phyloP scores from a whole-genome alignment of 441 rosid genomes.

The Croton laevigatus region DNA sequence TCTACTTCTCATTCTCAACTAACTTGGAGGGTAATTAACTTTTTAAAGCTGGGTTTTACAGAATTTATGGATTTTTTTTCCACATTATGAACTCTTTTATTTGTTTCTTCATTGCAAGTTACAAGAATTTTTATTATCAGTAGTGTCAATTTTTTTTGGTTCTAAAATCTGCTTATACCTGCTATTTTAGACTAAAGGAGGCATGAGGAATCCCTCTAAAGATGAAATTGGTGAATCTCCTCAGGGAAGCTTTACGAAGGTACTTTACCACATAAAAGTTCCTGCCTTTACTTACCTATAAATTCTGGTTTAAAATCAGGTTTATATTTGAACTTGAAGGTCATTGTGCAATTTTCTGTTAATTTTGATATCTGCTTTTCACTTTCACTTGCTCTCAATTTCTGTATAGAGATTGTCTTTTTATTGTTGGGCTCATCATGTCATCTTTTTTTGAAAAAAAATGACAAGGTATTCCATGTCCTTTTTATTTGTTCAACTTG shows the following conservation, averaged over 20 bases:
- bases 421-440: background rate
- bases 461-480: background rate
- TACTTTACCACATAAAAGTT: conserved; percentile 10
- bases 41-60: background rate
- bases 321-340: background rate
- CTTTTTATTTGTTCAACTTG: too few species aligned
- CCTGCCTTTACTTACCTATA: background rate
- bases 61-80: background rate
- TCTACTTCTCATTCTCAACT: conserved; percentile 34
- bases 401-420: background rate
- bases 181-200: conserved; percentile 47
- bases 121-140: background rate
- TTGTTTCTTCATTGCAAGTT: background rate
- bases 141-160: background rate
- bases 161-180: conserved; percentile 13
- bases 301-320: too few species aligned
- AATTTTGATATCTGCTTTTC: background rate
- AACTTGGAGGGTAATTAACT: conserved; percentile 56
- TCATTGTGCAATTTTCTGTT: background rate
- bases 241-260: conserved; percentile 75
- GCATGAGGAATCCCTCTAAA: conserved; percentile 52
- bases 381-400: background rate
- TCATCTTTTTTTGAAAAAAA: background rate
- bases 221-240: conserved; percentile 48
- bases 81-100: conserved; percentile 1